A percentile compares a stretch with the other conserved stretches of the same genome.
These are phyloP conservation scores for Eucalyptus polybractea DNA, from an alignment of 345 rosid genomes.

Conservation along the genomic window DNA sequence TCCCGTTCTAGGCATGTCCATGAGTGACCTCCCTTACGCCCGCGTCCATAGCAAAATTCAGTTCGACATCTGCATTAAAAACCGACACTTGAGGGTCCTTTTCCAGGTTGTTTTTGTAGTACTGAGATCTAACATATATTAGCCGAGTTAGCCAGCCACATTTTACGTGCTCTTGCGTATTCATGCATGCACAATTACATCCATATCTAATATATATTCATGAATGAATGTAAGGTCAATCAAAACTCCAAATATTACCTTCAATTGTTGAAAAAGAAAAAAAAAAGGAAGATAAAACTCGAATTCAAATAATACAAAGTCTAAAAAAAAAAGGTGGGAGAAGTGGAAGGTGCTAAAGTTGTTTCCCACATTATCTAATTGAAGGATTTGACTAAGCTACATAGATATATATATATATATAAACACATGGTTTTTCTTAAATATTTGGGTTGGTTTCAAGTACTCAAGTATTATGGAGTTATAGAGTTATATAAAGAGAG, in stretches of 20 bases:
- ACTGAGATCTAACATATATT: not conserved
- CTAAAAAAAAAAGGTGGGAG: not conserved
- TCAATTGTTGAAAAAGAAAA: not conserved
- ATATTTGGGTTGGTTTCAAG: not conserved
- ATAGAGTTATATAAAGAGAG: not conserved
- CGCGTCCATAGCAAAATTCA: not conserved
- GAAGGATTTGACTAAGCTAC: not conserved
- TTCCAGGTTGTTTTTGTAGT: not conserved
- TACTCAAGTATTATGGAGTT: too few species aligned
- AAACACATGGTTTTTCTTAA: too few species aligned
- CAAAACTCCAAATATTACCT: not conserved
- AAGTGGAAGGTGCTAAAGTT: not conserved
- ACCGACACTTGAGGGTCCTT: not conserved
- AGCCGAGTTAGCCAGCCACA: not conserved
- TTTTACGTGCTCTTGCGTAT: not conserved
- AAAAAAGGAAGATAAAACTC: not conserved
- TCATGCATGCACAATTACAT: not conserved
- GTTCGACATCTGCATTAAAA: not conserved
- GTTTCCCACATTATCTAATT: accelerated
- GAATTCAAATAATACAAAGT: not conserved
- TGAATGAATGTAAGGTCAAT: not conserved
- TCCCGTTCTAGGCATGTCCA: not conserved
- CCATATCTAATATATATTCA: not conserved
- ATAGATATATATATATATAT: too few species aligned
- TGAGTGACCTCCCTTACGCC: not conserved